phyloP scores from a whole-genome alignment of 1,284 basidiomycete species.

The Sphagnurus paluster region DNA sequence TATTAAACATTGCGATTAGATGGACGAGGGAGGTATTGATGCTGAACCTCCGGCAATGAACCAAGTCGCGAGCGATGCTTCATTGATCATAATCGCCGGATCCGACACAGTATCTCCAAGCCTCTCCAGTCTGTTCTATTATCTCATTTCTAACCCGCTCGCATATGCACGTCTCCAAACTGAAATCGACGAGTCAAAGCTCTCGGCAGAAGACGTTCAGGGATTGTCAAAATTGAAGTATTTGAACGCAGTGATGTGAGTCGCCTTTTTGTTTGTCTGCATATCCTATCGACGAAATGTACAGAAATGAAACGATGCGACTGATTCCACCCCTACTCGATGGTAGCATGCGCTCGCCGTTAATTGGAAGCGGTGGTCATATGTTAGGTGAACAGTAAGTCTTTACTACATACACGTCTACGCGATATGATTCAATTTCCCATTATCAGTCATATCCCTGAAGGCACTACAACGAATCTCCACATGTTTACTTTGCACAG shows the following conservation, averaged over 20 bases:
- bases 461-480: conserved; percentile 37
- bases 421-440: neutral
- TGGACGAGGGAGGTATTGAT: conserved; percentile 28
- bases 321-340: conserved; percentile 38
- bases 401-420: conserved; percentile 1
- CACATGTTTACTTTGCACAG: conserved; percentile 41
- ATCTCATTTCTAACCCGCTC: conserved; percentile 31
- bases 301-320: conserved; percentile 42
- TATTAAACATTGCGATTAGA: no score
- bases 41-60: conserved; percentile 19
- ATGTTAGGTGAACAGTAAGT: conserved; percentile 28
- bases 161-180: conserved; percentile 24
- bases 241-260: conserved; percentile 34
- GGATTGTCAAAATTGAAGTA: conserved; percentile 28
- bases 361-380: conserved; percentile 30
- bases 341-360: conserved; percentile 31
- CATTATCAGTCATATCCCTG: conserved; percentile 37
- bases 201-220: conserved; percentile 15
- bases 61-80: conserved; percentile 31
- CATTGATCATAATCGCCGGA: conserved; percentile 38
- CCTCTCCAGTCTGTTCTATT: conserved; percentile 26
- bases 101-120: conserved; percentile 36
- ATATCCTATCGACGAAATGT: neutral
- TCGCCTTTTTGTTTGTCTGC: neutral
- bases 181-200: conserved; percentile 28